phyloP scores from a whole-genome alignment of 768 basidiomycete species.

The Tylopilus subfusipes region DNA sequence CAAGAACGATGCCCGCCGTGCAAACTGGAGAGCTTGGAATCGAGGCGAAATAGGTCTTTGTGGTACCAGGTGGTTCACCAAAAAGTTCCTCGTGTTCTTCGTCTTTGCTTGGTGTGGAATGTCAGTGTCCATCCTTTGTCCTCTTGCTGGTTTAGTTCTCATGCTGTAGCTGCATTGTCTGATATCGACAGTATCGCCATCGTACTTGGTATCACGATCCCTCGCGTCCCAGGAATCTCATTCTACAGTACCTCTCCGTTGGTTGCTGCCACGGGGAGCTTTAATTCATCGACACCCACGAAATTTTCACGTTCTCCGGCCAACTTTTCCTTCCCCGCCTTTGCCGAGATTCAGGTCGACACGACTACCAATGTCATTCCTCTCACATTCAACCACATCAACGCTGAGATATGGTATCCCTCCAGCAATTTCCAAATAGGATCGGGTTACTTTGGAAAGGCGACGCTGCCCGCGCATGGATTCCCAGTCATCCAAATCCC shows the following conservation, averaged over 20 bases:
- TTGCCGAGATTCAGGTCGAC: constrained; percentile 71
- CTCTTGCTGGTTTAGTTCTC: not conserved
- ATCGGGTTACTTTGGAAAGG: constrained; percentile 55
- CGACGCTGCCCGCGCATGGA: constrained; percentile 61
- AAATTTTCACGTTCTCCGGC: constrained; percentile 75
- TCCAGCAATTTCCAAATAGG: constrained; percentile 63
- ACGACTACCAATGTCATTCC: constrained; percentile 75
- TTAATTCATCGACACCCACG: constrained; percentile 52
- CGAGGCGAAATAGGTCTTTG: constrained; percentile 78
- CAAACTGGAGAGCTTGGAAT: constrained; percentile 73
- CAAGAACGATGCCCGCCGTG: constrained; percentile 47
- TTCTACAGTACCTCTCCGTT: constrained; percentile 62
- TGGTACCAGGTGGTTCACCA: constrained; percentile 70
- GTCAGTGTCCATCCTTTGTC: constrained; percentile 36
- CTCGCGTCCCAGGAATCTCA: constrained; percentile 71
- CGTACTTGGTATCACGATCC: constrained; percentile 74
- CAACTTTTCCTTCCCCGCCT: constrained; percentile 86
- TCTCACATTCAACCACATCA: constrained; percentile 63
- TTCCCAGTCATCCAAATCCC: constrained; percentile 69
- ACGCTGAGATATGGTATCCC: constrained; percentile 68
- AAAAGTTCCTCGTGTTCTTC: constrained; percentile 65
- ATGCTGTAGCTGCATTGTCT: not conserved
- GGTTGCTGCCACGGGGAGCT: constrained; percentile 52
- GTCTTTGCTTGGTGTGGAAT: constrained; percentile 57
- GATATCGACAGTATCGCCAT: constrained; percentile 52